Percentiles rank a stretch among this genome's conserved stretches.
phyloP scores from a whole-genome alignment of 2,329 filamentous ascomycete genomes.

The Fusarium napiforme region DNA sequence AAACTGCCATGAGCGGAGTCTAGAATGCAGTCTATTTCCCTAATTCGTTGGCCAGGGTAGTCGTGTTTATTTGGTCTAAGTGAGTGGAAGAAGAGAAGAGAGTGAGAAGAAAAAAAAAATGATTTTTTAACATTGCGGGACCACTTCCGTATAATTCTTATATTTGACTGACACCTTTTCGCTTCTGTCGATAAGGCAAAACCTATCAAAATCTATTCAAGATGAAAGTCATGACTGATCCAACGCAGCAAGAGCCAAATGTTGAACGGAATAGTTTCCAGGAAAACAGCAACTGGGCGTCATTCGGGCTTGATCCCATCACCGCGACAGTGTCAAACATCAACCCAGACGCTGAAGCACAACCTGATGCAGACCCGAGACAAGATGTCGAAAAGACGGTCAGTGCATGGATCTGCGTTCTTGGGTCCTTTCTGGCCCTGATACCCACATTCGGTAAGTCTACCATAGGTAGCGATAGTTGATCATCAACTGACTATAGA shows the following conservation, averaged over 20 bases:
- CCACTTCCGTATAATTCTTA: slow-evolving; percentile 21
- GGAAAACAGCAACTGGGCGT: slow-evolving; percentile 19
- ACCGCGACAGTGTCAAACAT: slow-evolving; percentile 27
- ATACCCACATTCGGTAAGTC: slow-evolving; percentile 40
- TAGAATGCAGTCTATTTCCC: slow-evolving; percentile 14
- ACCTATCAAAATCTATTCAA: background rate
- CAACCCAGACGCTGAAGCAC: slow-evolving; percentile 25
- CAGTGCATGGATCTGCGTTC: slow-evolving; percentile 41
- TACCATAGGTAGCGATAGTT: too few relatives aligned
- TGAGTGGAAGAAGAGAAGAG: background rate
- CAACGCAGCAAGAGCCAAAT: background rate
- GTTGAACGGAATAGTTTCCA: background rate
- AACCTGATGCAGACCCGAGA: slow-evolving; percentile 11
- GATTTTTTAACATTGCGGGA: slow-evolving; percentile 11
- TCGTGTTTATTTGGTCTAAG: background rate
- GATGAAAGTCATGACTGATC: background rate
- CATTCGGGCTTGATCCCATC: slow-evolving; percentile 34
- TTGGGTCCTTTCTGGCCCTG: slow-evolving; percentile 39
- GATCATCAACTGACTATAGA: background rate
- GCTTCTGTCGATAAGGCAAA: background rate
- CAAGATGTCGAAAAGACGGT: slow-evolving; percentile 32
- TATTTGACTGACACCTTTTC: background rate
- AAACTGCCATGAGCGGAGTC: slow-evolving; percentile 15
- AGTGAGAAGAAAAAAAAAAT: background rate
- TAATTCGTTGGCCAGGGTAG: background rate